A percentile compares a stretch with the other conserved stretches of the same genome.
phyloP scores from a whole-genome alignment of 2,329 filamentous ascomycete species.

The Cryphonectria radicalis region DNA sequence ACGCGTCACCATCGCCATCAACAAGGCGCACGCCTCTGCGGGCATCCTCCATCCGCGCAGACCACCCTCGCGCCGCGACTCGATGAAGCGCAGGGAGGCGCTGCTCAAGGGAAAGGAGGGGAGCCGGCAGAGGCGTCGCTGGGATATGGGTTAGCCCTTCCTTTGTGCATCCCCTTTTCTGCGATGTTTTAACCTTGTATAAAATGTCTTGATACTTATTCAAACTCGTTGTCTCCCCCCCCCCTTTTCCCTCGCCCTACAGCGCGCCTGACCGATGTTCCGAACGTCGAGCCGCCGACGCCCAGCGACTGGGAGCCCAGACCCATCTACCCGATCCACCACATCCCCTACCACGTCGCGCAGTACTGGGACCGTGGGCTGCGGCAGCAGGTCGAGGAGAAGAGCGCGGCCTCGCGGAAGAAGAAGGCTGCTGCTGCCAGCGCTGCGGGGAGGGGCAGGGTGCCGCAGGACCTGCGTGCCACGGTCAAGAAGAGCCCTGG shows the following conservation, averaged over 20 bases:
- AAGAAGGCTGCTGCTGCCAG: slow-evolving; percentile 51
- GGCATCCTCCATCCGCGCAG: slow-evolving; percentile 45
- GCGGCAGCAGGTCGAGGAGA: slow-evolving; percentile 55
- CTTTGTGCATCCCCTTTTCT: slow-evolving; percentile 16
- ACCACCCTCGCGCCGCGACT: slow-evolving; percentile 57
- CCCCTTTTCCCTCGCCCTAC: slow-evolving; percentile 6
- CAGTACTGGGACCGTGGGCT: slow-evolving; percentile 75
- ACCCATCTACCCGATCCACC: slow-evolving; percentile 77
- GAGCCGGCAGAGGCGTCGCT: slow-evolving; percentile 80
- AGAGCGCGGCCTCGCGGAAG: slow-evolving; percentile 45
- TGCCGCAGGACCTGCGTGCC: slow-evolving; percentile 80
- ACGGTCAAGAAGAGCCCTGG: slow-evolving; percentile 80
- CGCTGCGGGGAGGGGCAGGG: slow-evolving; percentile 55
- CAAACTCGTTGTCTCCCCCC: neutral
- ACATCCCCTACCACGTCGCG: slow-evolving; percentile 87
- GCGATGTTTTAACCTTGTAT: neutral
- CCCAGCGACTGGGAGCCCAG: slow-evolving; percentile 82
- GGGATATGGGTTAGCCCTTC: slow-evolving; percentile 81
- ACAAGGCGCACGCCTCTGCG: slow-evolving; percentile 27
- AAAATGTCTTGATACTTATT: neutral
- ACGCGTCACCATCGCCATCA: slow-evolving; percentile 32
- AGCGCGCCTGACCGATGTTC: slow-evolving; percentile 88
- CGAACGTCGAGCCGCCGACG: slow-evolving; percentile 80
- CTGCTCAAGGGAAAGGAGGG: slow-evolving; percentile 90
- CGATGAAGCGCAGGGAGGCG: slow-evolving; percentile 67